Evolutionary conservation across 306 rosid species (phyloP).

Genomic region (Cicer cuneatum): DNA sequence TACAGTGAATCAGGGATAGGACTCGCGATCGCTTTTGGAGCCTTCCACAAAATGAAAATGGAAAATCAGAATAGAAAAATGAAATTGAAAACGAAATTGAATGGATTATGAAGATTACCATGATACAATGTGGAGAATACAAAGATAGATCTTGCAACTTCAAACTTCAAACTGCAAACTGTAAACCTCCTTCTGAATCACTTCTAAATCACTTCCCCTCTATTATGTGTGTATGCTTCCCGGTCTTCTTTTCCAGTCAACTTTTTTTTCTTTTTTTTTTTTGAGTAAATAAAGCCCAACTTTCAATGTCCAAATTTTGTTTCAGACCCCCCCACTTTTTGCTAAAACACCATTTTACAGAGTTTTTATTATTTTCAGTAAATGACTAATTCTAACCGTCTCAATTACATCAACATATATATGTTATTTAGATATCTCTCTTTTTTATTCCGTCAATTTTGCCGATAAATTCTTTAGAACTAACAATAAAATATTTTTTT

Average conservation of each 20-base stretch:
- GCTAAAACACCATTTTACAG: too few relatives aligned
- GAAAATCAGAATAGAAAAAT: slow-evolving; percentile 17
- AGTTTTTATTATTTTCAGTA: too few relatives aligned
- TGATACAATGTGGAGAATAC: slow-evolving; percentile 35
- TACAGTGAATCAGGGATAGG: slow-evolving; percentile 85
- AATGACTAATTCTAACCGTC: too few relatives aligned
- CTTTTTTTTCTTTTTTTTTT: not conserved
- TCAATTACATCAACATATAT: too few relatives aligned
- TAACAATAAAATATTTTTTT: too few relatives aligned
- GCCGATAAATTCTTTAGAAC: too few relatives aligned
- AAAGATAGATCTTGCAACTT: slow-evolving; percentile 39
- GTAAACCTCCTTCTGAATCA: not conserved
- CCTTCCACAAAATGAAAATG: slow-evolving; percentile 46
- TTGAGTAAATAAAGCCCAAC: too few relatives aligned
- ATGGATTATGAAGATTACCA: slow-evolving; percentile 38
- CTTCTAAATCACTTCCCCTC: slow-evolving; percentile 16
- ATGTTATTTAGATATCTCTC: too few relatives aligned
- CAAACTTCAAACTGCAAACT: not conserved
- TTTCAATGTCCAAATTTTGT: too few relatives aligned
- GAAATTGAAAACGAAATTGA: slow-evolving; percentile 25
- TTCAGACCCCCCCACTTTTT: too few relatives aligned
- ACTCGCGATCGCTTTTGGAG: slow-evolving; percentile 85
- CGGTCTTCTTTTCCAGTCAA: slow-evolving; percentile 25
- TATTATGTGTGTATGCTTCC: not conserved
- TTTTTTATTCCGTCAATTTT: too few relatives aligned